phyloP scores from a whole-genome alignment of 202 grass and related monocot genomes.

The Digitaria exilis region DNA sequence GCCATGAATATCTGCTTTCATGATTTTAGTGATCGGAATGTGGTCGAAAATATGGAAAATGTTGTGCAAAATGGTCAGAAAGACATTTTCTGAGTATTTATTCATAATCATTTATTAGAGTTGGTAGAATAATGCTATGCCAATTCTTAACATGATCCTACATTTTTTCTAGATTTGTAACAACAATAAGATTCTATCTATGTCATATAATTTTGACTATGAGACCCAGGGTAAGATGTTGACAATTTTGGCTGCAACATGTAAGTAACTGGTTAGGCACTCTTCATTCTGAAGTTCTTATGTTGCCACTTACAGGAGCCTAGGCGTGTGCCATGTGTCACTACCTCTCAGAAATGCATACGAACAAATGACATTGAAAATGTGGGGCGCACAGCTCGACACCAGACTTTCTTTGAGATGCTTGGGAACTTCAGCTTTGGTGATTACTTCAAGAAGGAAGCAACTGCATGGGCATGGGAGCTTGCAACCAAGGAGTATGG shows the following conservation, averaged over 20 bases:
- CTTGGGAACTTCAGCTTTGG: constrained; percentile 99
- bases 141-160: constrained; percentile 3
- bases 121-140: not conserved
- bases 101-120: not conserved
- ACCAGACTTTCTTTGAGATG: constrained; percentile 99
- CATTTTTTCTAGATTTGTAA: not conserved
- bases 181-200: not conserved
- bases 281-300: constrained; percentile 11
- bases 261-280: not conserved
- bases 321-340: constrained; percentile 77
- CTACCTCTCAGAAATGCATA: constrained; percentile 95
- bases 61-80: not conserved
- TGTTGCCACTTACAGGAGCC: constrained; percentile 61
- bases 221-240: not conserved
- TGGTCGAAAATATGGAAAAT: not conserved
- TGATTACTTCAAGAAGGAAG: constrained; percentile 98
- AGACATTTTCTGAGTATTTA: not conserved
- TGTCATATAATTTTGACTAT: not conserved
- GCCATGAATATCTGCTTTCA: not conserved
- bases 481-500: constrained; percentile 96
- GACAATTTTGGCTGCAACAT: not conserved
- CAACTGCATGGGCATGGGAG: constrained; percentile 88
- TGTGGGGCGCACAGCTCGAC: constrained; percentile 79
- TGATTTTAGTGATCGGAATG: not conserved
- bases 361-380: constrained; percentile 97